Conservation (phyloP, 306 rosid species). For the Lagenaria siceraria region DNA sequence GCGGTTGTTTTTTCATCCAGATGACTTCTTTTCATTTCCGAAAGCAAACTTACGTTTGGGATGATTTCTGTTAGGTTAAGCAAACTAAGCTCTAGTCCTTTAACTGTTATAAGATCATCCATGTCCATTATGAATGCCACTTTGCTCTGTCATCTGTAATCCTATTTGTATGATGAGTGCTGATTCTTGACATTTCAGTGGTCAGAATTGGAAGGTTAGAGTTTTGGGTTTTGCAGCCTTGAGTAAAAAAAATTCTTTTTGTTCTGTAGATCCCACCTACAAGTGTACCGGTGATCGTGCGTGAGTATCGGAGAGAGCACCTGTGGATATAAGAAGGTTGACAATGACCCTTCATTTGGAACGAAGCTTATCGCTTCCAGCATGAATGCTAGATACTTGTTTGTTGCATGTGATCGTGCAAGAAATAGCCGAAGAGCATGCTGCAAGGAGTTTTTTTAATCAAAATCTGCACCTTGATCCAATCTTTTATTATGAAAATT, state of each 20-base stretch:
- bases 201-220: neutral
- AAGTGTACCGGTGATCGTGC: constrained; percentile 79
- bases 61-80: neutral
- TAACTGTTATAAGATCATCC: neutral
- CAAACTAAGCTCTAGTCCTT: neutral
- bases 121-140: neutral
- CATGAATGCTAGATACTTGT: neutral
- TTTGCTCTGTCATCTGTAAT: neutral
- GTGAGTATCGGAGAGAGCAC: constrained; percentile 53
- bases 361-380: neutral
- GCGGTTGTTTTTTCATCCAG: neutral
- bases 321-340: constrained; percentile 23
- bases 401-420: neutral
- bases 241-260: neutral
- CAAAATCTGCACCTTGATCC: neutral
- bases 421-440: neutral
- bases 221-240: neutral
- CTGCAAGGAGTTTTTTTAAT: neutral
- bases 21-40: neutral
- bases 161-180: neutral
- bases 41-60: neutral
- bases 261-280: constrained; percentile 66
- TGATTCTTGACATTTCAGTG: neutral
- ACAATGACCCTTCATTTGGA: neutral
- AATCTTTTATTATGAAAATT: neutral